Percentiles rank a stretch among this genome's conserved stretches.
Conservation (phyloP, 2,329 filamentous ascomycete species). For the Hypocrella siamensis region DNA sequence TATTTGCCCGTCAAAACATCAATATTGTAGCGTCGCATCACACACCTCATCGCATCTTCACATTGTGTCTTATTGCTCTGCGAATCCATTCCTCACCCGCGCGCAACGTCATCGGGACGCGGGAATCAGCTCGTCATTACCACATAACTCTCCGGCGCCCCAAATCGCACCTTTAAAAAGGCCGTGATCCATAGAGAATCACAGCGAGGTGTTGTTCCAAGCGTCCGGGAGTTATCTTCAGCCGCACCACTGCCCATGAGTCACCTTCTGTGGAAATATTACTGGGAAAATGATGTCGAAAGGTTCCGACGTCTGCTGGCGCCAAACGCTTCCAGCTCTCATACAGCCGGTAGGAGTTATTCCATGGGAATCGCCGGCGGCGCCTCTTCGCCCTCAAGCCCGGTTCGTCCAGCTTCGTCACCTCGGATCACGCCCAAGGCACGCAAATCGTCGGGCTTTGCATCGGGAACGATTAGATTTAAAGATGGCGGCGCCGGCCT, state of each 20-base stretch:
- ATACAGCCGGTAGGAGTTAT: slow-evolving; percentile 37
- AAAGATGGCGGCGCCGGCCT: slow-evolving; percentile 28
- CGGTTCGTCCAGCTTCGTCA: slow-evolving; percentile 28
- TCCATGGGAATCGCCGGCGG: slow-evolving; percentile 20
- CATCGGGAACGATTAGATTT: slow-evolving; percentile 23
- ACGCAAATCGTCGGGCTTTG: slow-evolving; percentile 36
- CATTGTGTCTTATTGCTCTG: too few species aligned
- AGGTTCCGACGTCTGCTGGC: slow-evolving; percentile 80
- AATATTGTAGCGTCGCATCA: too few species aligned
- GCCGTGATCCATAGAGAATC: slow-evolving; percentile 72
- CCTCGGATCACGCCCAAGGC: slow-evolving; percentile 32
- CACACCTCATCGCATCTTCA: too few species aligned
- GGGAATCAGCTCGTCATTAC: too few species aligned
- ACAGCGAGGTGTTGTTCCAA: slow-evolving; percentile 72
- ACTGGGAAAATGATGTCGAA: slow-evolving; percentile 95
- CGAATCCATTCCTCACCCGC: too few species aligned
- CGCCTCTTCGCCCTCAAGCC: slow-evolving; percentile 19
- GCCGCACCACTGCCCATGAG: slow-evolving; percentile 51
- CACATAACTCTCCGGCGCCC: slow-evolving; percentile 17
- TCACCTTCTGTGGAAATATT: slow-evolving; percentile 91
- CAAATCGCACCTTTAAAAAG: slow-evolving; percentile 63
- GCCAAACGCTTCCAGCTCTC: slow-evolving; percentile 45
- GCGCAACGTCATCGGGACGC: too few species aligned
- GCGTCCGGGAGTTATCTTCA: slow-evolving; percentile 22
- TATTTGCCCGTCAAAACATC: too few species aligned